Conservation (phyloP, 1,284 basidiomycete genomes). For the Ceratobasidium sp. region DNA sequence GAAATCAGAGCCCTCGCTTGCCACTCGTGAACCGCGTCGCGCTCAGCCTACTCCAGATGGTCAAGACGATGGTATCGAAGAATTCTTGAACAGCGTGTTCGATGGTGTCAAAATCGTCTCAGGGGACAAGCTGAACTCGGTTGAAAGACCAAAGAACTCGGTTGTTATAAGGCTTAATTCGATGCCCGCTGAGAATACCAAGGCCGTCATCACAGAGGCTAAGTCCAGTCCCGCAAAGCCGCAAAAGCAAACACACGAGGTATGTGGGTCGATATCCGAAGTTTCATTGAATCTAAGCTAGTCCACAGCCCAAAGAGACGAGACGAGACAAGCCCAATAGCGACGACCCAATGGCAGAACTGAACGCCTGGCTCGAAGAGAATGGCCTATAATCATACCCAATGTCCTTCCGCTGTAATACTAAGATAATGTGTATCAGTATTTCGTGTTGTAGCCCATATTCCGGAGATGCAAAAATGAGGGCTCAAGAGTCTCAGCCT, state of each 20-base stretch:
- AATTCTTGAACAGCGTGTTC: conserved; percentile 28
- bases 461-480: not conserved
- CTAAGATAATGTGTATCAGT: conserved; percentile 1
- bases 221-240: not conserved
- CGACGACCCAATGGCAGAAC: conserved; percentile 33
- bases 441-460: not conserved
- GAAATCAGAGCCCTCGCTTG: not conserved
- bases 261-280: not conserved
- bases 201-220: not conserved
- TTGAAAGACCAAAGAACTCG: not conserved
- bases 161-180: not conserved
- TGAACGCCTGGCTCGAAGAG: conserved; percentile 34
- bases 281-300: not conserved
- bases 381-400: conserved; percentile 25
- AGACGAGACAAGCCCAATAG: not conserved
- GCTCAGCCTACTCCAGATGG: not conserved
- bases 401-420: not conserved
- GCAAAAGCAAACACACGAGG: not conserved
- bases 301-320: not conserved
- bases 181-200: not conserved
- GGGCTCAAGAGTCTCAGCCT: conserved; percentile 25
- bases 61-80: not conserved
- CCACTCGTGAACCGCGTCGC: not conserved
- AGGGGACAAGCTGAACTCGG: not conserved
- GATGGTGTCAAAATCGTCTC: conserved; percentile 27